Conservation (phyloP, 148 eudicot genomes). For the Euryodendron excelsum region DNA sequence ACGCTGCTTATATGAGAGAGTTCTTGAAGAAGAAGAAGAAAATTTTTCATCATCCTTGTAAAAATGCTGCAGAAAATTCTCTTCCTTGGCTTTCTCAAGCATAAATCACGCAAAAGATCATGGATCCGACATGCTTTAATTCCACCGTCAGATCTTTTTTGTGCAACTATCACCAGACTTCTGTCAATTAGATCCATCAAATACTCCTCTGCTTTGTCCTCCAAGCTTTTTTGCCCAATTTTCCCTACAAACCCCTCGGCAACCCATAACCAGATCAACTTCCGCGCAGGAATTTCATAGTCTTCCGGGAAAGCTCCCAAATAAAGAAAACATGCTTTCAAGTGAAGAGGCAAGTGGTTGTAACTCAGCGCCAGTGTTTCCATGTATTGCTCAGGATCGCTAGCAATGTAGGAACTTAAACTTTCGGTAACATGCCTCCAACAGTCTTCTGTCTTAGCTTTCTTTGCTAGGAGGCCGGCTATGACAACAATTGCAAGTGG, state of each 20-base stretch:
- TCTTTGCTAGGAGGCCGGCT: constrained; percentile 18
- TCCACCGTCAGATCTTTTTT: constrained; percentile 23
- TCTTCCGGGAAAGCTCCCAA: constrained; percentile 32
- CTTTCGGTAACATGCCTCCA: constrained; percentile 18
- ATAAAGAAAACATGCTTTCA: constrained; percentile 45
- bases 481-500: constrained; percentile 45
- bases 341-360: constrained; percentile 30
- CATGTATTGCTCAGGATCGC: constrained; percentile 17
- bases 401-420: constrained; percentile 23
- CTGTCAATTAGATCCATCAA: constrained; percentile 42
- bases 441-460: constrained; percentile 10
- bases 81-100: constrained; percentile 30
- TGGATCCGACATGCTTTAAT: constrained; percentile 44
- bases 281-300: constrained; percentile 30
- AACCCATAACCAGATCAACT: constrained; percentile 36
- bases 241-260: constrained; percentile 40
- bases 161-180: constrained; percentile 31
- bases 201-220: constrained; percentile 35
- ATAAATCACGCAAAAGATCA: constrained; percentile 40
- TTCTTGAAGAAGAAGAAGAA: background rate
- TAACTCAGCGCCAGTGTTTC: constrained; percentile 29
- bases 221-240: constrained; percentile 15
- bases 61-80: constrained; percentile 29
- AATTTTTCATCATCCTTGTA: no score
- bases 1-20: background rate